Evolutionary conservation across 2,329 filamentous ascomycete genomes (phyloP).

Genomic region (Penicillium sp.): DNA sequence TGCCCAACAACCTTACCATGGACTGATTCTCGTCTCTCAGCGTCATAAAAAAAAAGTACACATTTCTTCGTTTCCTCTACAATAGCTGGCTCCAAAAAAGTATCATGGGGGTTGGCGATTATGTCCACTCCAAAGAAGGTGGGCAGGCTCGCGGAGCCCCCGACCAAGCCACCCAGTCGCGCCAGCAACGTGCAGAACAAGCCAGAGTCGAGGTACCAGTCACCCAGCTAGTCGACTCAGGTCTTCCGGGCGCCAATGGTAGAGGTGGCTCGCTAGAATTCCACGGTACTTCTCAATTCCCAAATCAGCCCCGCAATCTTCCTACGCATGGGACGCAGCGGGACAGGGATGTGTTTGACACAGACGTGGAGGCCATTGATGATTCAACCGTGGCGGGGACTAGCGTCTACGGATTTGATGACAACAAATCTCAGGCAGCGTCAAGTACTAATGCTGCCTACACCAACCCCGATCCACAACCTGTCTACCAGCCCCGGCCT

Average conservation of each 20-base stretch:
- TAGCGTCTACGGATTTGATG: slow-evolving; percentile 39
- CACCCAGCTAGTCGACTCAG: slow-evolving; percentile 24
- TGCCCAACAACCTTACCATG: slow-evolving; percentile 3
- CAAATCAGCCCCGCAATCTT: slow-evolving; percentile 14
- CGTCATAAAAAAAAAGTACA: neutral
- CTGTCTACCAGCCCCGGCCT: slow-evolving; percentile 26
- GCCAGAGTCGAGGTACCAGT: slow-evolving; percentile 36
- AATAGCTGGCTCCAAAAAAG: slow-evolving; percentile 1
- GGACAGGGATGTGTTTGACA: slow-evolving; percentile 43
- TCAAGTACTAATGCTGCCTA: slow-evolving; percentile 20
- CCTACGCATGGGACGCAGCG: slow-evolving; percentile 9
- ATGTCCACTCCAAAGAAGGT: slow-evolving; percentile 40
- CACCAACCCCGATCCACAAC: slow-evolving; percentile 20
- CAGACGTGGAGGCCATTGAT: slow-evolving; percentile 44
- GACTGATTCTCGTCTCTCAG: neutral
- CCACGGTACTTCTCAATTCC: slow-evolving; percentile 18
- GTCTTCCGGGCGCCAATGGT: slow-evolving; percentile 17
- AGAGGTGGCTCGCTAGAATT: slow-evolving; percentile 13
- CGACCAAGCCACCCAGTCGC: slow-evolving; percentile 26
- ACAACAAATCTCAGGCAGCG: slow-evolving; percentile 26
- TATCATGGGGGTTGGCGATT: slow-evolving; percentile 44
- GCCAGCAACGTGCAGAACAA: slow-evolving; percentile 36
- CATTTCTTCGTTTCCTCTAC: neutral
- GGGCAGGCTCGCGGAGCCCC: slow-evolving; percentile 28
- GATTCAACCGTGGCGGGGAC: slow-evolving; percentile 43